Evolutionary conservation across 2,329 filamentous ascomycete species (phyloP), one percentile per base, ranked within the genome.

Genomic region (Diplocarpon rosae): DNA sequence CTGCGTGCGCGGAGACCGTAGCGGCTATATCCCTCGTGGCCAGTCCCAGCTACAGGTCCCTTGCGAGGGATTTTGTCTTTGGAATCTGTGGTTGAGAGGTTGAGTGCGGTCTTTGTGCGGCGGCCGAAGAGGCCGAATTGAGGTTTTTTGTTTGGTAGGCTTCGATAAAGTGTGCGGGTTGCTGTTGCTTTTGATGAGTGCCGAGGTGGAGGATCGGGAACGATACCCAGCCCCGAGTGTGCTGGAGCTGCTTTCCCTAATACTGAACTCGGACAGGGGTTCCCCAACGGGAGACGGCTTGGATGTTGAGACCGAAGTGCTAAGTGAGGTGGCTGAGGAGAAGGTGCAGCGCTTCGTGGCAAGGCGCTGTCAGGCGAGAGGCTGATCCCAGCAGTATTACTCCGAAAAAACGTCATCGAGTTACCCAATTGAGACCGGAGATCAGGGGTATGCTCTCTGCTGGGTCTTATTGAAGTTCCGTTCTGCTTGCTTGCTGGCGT

Each of bases 21-120:
- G 45, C 74, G 75, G 0, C 83, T 83, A 56, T 90, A 89, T 1
- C 83, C 83, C 66, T 96, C 90, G 57, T 96, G 88, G 0, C 90
- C 90, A 31, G 90, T 96, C n/a, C 90, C 90, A 33, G 90, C 90
- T 13, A 75, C 78, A 16, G 90, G 90, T 0, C 90, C 89, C 63
- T 87, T 90, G 24, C 83, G 75, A 17, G 68, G 49, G 7, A 68
- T 59, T 51, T 73, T 78, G 8, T 80, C 78, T 31, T 72, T 70
- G 59, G 73, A 78, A n/a, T 79, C 73, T 0, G 61, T 48, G 15
- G 62, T 63, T 10, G 64, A 48, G n/a, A 63, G 60, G 34, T 77
- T 70, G 3, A 73, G 60, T 1, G 75, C 69, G 0, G 75, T 70
- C 62, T 86, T 93, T 12, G 78, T 78, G 45, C 78, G 80, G 52